Conservation (phyloP, 2,329 filamentous ascomycete species). For the Calonectria leucothoes region DNA sequence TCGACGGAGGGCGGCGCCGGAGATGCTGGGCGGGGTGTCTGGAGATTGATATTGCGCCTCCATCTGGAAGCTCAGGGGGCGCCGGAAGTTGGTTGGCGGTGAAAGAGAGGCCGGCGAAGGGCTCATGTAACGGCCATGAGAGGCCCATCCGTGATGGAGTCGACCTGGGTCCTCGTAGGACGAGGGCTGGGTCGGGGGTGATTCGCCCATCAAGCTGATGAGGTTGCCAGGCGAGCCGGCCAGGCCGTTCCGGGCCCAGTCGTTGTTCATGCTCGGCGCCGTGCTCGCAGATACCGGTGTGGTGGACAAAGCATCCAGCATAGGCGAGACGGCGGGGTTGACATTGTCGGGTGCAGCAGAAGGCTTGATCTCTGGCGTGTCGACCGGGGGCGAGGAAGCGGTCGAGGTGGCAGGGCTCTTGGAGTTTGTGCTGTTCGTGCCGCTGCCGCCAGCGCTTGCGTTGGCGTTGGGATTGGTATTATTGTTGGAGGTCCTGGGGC, state of each 20-base stretch:
- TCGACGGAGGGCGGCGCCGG: constrained; percentile 52
- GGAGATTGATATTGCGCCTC: constrained; percentile 57
- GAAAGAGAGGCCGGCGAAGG: constrained; percentile 58
- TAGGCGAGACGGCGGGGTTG: constrained; percentile 56
- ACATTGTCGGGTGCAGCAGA: constrained; percentile 55
- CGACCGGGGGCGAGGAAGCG: constrained; percentile 56
- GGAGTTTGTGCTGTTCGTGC: constrained; percentile 46
- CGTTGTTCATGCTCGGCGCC: constrained; percentile 58
- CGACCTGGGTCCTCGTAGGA: constrained; percentile 62
- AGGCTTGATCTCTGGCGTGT: constrained; percentile 60
- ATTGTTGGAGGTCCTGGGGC: constrained; percentile 38
- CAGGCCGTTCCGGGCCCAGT: constrained; percentile 58
- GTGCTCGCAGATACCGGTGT: constrained; percentile 62
- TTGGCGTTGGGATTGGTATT: constrained; percentile 48
- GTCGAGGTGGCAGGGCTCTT: constrained; percentile 53
- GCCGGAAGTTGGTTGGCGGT: constrained; percentile 50
- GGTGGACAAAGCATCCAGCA: constrained; percentile 60
- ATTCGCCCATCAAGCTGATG: constrained; percentile 63
- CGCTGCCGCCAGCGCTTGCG: constrained; percentile 36
- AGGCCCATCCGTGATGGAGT: constrained; percentile 58
- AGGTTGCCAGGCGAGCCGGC: constrained; percentile 65
- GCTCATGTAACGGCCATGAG: constrained; percentile 57
- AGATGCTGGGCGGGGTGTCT: constrained; percentile 52
- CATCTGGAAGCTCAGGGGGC: constrained; percentile 67
- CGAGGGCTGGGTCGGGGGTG: constrained; percentile 64